Percentiles rank a stretch among this genome's conserved stretches.
Evolutionary conservation across 192 early-diverging fungal genomes (phyloP).

Genomic region (Spinellus fusiger): DNA sequence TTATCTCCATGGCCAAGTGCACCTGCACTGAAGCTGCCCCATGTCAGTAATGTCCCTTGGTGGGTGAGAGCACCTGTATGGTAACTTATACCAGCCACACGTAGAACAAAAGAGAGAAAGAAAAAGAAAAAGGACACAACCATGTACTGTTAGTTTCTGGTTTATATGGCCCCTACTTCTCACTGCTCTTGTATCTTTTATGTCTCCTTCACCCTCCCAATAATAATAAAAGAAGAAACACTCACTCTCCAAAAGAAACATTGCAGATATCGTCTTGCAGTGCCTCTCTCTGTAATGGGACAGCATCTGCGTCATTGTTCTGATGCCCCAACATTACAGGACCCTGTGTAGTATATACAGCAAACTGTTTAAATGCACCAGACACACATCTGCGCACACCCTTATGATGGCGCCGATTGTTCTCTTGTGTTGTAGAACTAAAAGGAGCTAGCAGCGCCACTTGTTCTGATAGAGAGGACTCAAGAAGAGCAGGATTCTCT

Average conservation of each 20-base stretch:
- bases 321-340: constrained; percentile 2
- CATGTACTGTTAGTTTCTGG: neutral
- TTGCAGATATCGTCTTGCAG: constrained; percentile 12
- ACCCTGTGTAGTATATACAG: constrained; percentile 11
- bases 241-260: constrained; percentile 24
- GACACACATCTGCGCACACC: constrained; percentile 8
- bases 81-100: too few relatives aligned
- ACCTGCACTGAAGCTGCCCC: constrained; percentile 10
- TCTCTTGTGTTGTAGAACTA: constrained; percentile 1
- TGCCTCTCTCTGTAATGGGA: neutral
- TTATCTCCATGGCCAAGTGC: constrained; percentile 13
- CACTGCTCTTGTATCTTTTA: neutral
- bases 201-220: too few relatives aligned
- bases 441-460: constrained; percentile 1
- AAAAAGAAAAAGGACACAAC: neutral
- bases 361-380: constrained; percentile 11
- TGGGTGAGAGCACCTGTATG: constrained; percentile 19
- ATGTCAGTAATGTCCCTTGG: constrained; percentile 14
- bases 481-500: neutral
- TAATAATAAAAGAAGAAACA: neutral
- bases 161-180: neutral
- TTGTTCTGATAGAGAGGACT: neutral
- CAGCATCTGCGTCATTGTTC: neutral
- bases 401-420: neutral
- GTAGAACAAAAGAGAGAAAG: too few relatives aligned